Percentiles rank a stretch among this genome's conserved stretches.
Evolutionary conservation across 2,329 filamentous ascomycete species (phyloP).

Genomic region (Fusarium nygamai): DNA sequence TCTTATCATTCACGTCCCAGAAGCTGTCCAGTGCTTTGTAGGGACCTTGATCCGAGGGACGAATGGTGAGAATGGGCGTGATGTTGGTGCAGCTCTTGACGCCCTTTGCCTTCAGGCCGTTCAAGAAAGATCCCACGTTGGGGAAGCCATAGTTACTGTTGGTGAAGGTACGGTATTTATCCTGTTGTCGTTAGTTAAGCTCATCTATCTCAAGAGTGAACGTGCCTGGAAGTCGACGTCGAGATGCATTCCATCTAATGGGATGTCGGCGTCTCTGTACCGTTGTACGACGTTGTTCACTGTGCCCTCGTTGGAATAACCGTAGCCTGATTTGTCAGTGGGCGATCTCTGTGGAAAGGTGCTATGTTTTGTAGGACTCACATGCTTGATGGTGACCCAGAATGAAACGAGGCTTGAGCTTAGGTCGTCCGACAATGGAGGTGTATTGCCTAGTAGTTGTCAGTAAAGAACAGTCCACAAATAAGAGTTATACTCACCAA

Average conservation of each 20-base stretch:
- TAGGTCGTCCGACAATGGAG: not conserved
- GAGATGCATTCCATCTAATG: not conserved
- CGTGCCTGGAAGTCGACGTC: not conserved
- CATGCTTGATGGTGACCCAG: not conserved
- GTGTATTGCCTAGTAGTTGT: not conserved
- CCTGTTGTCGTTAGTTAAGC: not conserved
- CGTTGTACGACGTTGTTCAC: not conserved
- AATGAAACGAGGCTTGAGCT: slow-evolving; percentile 2
- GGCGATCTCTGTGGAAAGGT: rapidly evolving
- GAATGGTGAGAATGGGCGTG: not conserved
- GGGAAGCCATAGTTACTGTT: not conserved
- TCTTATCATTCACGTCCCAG: not conserved
- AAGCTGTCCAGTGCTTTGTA: not conserved
- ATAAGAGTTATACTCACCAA: not conserved
- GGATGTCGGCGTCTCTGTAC: not conserved
- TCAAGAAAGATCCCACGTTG: not conserved
- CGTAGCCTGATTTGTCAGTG: not conserved
- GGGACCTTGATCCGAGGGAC: not conserved
- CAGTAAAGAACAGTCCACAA: not conserved
- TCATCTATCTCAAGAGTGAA: rapidly evolving
- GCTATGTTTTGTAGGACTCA: not conserved
- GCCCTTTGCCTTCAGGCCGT: not conserved
- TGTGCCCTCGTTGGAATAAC: not conserved
- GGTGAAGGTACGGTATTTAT: not conserved
- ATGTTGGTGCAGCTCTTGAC: not conserved